Conservation (phyloP, 139 green algal species). For the Picochlorum sp. region DNA sequence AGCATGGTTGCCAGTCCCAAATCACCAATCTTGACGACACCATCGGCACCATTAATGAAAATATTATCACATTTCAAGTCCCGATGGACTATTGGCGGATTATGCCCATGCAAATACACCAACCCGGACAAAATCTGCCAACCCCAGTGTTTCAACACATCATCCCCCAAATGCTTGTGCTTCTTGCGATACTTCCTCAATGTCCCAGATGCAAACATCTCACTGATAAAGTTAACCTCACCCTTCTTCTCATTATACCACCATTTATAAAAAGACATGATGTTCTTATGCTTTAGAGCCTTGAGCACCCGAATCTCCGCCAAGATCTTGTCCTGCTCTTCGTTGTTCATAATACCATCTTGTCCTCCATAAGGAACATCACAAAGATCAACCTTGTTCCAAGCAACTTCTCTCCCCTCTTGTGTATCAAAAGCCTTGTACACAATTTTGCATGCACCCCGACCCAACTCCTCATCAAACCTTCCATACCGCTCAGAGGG, state of each 20-base stretch:
- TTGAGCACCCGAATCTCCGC: constrained; percentile 95
- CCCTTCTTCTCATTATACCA: constrained; percentile 86
- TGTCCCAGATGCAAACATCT: constrained; percentile 95
- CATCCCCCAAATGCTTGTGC: constrained; percentile 82
- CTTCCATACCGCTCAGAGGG: constrained; percentile 50
- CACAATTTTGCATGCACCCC: constrained; percentile 96
- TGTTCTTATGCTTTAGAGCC: constrained; percentile 95
- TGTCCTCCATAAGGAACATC: constrained; percentile 20
- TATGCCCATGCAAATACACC: constrained; percentile 91
- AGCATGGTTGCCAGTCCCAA: constrained; percentile 92
- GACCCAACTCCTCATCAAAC: constrained; percentile 75
- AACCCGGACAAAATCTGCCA: constrained; percentile 92
- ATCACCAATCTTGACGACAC: constrained; percentile 98
- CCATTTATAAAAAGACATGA: constrained; percentile 95
- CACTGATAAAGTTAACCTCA: constrained; percentile 98
- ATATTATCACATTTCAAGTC: constrained; percentile 95
- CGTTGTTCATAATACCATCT: constrained; percentile 31
- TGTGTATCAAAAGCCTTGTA: constrained; percentile 95
- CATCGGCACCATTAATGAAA: constrained; percentile 90
- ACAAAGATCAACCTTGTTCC: constrained; percentile 87
- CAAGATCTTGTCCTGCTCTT: constrained; percentile 61
- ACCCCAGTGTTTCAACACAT: constrained; percentile 90
- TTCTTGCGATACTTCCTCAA: constrained; percentile 95
- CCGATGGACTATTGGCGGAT: constrained; percentile 80
- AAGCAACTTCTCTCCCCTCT: constrained; percentile 91